These are phyloP conservation scores for Pichia sporocuriosa DNA, from an alignment of 805 yeast species.

Conservation along the genomic window DNA sequence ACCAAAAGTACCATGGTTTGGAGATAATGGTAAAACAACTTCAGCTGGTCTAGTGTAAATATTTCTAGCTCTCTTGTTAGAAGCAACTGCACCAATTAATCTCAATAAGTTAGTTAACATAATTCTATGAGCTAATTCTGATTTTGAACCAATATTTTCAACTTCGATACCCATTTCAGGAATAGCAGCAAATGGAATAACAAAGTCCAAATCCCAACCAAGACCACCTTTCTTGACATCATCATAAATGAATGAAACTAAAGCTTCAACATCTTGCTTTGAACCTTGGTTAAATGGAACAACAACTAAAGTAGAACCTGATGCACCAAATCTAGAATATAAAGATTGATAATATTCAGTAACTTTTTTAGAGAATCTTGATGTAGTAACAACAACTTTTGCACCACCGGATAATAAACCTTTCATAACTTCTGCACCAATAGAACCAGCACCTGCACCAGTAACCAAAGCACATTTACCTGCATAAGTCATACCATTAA, in stretches of 20 bases:
- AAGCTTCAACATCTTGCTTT: slow-evolving; percentile 82
- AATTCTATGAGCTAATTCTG: slow-evolving; percentile 97
- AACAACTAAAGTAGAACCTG: slow-evolving; percentile 86
- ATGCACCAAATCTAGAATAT: slow-evolving; percentile 88
- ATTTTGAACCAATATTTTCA: slow-evolving; percentile 86
- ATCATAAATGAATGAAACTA: slow-evolving; percentile 79
- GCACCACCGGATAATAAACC: slow-evolving; percentile 98
- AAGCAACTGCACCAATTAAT: slow-evolving; percentile 83
- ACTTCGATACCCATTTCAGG: slow-evolving; percentile 98
- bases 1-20: slow-evolving; percentile 99
- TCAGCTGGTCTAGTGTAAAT: slow-evolving; percentile 97
- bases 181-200: slow-evolving; percentile 97
- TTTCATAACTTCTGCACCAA: slow-evolving; percentile 94
- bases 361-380: slow-evolving; percentile 87
- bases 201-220: slow-evolving; percentile 95
- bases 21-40: slow-evolving; percentile 92
- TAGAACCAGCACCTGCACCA: slow-evolving; percentile 99
- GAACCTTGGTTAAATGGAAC: slow-evolving; percentile 99
- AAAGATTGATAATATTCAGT: slow-evolving; percentile 93
- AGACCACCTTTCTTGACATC: slow-evolving; percentile 81
- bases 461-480: slow-evolving; percentile 87
- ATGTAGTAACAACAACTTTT: slow-evolving; percentile 91
- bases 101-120: slow-evolving; percentile 95
- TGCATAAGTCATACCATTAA: slow-evolving; percentile 86
- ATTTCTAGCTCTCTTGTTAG: slow-evolving; percentile 67